Base-by-base conservation (phyloP, 2,329 filamentous ascomycete species). In the Clonostachys sp. region DNA sequence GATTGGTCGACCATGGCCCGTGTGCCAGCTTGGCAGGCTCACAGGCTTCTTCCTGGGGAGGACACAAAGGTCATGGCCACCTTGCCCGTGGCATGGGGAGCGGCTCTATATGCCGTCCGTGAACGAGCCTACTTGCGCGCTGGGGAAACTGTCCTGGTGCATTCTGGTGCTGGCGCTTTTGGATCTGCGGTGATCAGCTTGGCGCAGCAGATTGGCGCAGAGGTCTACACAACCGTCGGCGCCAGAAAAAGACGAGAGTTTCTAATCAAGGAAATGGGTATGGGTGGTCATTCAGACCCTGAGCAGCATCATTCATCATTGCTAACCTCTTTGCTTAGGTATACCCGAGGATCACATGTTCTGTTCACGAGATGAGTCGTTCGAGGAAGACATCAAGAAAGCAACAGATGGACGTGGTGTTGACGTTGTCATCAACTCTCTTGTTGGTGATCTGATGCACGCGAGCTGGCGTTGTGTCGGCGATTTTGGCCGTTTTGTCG, bases 391-490 rank as follows among this genome's bases (percentile, higher is more conserved):
- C 6, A 50, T 65, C 5, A 45, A 52, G 24, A 44, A 47, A 5
- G 34, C 51, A 2, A 65, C 61, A 0, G 41, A 52, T 9, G 54
- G 56, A 3, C 45, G 51, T 7, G 64, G 63, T 7, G 57, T 66
- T 12, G 58, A 65, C n/a, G 47, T 66, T 2, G 52, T 64, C 1
- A 48, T 67, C 14, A 62, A 64, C 53, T 61, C 57, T 1, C 49
- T 62, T 4, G 47, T 57, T 5, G 61, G 62, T n/a, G 60, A 65
- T 9, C 18, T 54, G 1, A 46, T 67, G 2, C 55, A 53, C 5
- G 55, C 57, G 2, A 59, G 61, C 1, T 67, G 60, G 61, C 48
- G 59, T n/a, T 64, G 59, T 34, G 49, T 70, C 5, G 61, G 66
- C 4, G 46, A 48, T 1, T 61, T 58, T 42, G 65, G 65, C 0